Conservation (phyloP, 192 early-diverging fungal genomes). For the Backusella luteola region DNA sequence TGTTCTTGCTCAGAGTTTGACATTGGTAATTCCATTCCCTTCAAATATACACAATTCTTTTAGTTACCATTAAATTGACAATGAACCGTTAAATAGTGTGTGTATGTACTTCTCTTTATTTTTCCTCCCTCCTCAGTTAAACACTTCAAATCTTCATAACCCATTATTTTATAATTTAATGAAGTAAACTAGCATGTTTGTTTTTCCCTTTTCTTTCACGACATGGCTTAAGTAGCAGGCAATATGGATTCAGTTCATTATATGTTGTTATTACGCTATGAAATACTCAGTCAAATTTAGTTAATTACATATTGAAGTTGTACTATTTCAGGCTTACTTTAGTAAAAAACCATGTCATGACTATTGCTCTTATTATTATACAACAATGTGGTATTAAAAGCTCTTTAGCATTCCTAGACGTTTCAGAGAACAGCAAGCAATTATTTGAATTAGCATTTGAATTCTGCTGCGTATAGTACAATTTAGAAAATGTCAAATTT, state of each 20-base stretch:
- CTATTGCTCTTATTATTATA: neutral
- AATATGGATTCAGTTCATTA: neutral
- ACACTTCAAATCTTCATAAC: neutral
- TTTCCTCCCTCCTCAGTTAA: neutral
- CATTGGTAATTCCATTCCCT: neutral
- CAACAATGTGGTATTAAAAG: neutral
- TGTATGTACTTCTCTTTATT: neutral
- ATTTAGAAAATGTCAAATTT: slow-evolving; percentile 3
- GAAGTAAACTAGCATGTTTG: neutral
- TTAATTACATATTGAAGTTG: neutral
- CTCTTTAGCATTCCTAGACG: neutral
- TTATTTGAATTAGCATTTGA: neutral
- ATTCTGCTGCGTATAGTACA: neutral
- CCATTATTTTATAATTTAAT: neutral
- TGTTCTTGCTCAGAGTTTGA: neutral
- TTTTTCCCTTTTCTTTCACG: neutral
- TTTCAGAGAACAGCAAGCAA: neutral
- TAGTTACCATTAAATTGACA: neutral
- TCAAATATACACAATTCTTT: neutral
- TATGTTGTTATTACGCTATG: neutral
- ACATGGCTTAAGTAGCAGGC: neutral
- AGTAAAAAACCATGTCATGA: neutral
- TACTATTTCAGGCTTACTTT: neutral
- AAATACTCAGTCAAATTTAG: neutral
- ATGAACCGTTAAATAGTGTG: neutral